Base-by-base conservation (phyloP, 176 grass and related monocot species). In the Thalia dealbata region DNA sequence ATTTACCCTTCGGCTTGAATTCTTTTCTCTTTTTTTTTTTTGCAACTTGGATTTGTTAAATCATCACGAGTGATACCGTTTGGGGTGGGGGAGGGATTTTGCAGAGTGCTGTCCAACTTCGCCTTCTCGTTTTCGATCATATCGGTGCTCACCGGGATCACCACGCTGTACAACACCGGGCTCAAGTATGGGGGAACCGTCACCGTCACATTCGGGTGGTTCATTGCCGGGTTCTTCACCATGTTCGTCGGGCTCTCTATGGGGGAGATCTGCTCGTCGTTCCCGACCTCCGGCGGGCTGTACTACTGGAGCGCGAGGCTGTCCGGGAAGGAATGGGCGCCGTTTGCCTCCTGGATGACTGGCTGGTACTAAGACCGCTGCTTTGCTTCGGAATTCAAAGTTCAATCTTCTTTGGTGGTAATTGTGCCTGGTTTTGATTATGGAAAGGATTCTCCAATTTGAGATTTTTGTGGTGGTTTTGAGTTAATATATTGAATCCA, bases 201-300 rank as follows among this genome's bases (percentile, higher is more conserved):
- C 0, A 86, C 87, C 19, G 88, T 97, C 78, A 88, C 85, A n/a
- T 97, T 78, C 60, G 93, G 89, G 12, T 97, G 93, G 93, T 88
- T 92, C 81, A 79, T 88, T 24, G 82, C 93, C 10, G 89, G 93
- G 15, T 72, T 74, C 41, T 97, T 97, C 85, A 92, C 87, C 64
- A 86, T 97, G 84, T 24, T 76, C 2, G 87, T 97, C 1, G 93
- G 89, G 0, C 59, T 86, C 14, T 88, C 89, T 69, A 97, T 97
- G 93, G 93, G 84, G 55, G 93, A 97, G 87, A 86, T 97, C 30
- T 97, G 93, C 80, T 97, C 93, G 21, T 87, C 93, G n/a, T 97
- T 82, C 84, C 93, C 93, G 0, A 97, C 92, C 25, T 96, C 92
- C 9, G 92, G 89, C 10, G 92, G 92, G 0, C 83, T 96, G 61